A percentile compares a stretch with the other conserved stretches of the same genome.
Evolutionary conservation across 192 early-diverging fungal species (phyloP).

Genomic region (Podila epicladia): DNA sequence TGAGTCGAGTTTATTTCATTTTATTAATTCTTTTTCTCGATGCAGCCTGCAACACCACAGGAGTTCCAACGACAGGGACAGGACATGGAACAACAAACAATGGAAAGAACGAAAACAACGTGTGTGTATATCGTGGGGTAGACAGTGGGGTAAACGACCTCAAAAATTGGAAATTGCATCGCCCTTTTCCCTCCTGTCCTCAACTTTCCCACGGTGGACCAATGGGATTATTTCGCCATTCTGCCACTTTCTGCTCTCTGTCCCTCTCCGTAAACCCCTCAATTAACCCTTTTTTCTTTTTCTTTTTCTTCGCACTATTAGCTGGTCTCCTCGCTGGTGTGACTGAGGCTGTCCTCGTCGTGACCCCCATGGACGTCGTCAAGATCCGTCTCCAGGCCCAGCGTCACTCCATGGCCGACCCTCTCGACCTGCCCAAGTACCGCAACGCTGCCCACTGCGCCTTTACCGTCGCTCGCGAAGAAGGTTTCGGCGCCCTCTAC

Average conservation of each 20-base stretch:
- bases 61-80: background rate
- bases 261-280: background rate
- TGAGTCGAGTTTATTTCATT: conserved; percentile 13
- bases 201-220: no score
- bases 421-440: conserved; percentile 96
- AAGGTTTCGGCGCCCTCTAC: conserved; percentile 88
- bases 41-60: conserved; percentile 6
- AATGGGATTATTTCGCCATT: conserved; percentile 51
- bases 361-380: conserved; percentile 99
- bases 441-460: conserved; percentile 93
- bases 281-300: conserved; percentile 9
- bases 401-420: conserved; percentile 95
- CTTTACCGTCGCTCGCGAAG: conserved; percentile 92
- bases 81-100: conserved; percentile 6
- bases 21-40: conserved; percentile 9
- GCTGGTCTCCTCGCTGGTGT: conserved; percentile 93
- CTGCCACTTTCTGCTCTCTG: background rate
- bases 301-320: conserved; percentile 24
- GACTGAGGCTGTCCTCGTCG: conserved; percentile 94
- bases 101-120: background rate
- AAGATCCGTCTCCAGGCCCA: conserved; percentile 99
- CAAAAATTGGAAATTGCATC: no score
- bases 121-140: no score
- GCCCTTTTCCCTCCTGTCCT: no score
- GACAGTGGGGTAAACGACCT: no score